phyloP scores from a whole-genome alignment of 768 basidiomycete species.

The Epithele typhae region DNA sequence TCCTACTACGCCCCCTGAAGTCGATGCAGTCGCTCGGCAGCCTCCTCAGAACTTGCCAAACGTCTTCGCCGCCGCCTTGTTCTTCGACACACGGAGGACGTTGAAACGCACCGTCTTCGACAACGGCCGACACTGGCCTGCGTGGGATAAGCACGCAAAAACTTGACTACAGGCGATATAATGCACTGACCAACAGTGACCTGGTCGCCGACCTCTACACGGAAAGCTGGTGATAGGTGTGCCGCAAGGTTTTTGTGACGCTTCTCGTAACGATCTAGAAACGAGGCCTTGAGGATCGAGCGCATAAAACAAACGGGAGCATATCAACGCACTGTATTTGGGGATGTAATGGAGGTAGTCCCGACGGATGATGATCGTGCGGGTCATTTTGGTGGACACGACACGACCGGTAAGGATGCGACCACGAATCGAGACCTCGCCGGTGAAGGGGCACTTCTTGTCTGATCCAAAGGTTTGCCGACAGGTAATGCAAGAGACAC shows the following conservation, averaged over 20 bases:
- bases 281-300: neutral
- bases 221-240: constrained; percentile 98
- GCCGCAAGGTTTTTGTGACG: constrained; percentile 98
- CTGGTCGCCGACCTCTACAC: constrained; percentile 88
- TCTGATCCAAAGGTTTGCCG: constrained; percentile 42
- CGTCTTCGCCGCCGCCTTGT: constrained; percentile 84
- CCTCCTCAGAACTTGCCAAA: constrained; percentile 86
- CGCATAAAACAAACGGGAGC: neutral
- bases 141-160: constrained; percentile 5
- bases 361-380: constrained; percentile 94
- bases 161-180: neutral
- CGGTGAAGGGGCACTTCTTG: constrained; percentile 99
- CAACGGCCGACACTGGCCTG: constrained; percentile 97
- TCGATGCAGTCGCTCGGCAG: constrained; percentile 8
- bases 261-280: constrained; percentile 94
- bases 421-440: constrained; percentile 95
- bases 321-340: constrained; percentile 81
- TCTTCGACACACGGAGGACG: constrained; percentile 92
- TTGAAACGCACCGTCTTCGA: constrained; percentile 99
- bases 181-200: constrained; percentile 88
- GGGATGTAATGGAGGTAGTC: constrained; percentile 96
- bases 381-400: constrained; percentile 98
- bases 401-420: constrained; percentile 98
- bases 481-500: neutral
- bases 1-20: constrained; percentile 15